Evolutionary conservation across 306 rosid genomes (phyloP), one percentile per base, ranked within the genome.

Genomic region (Citrullus amarus): DNA sequence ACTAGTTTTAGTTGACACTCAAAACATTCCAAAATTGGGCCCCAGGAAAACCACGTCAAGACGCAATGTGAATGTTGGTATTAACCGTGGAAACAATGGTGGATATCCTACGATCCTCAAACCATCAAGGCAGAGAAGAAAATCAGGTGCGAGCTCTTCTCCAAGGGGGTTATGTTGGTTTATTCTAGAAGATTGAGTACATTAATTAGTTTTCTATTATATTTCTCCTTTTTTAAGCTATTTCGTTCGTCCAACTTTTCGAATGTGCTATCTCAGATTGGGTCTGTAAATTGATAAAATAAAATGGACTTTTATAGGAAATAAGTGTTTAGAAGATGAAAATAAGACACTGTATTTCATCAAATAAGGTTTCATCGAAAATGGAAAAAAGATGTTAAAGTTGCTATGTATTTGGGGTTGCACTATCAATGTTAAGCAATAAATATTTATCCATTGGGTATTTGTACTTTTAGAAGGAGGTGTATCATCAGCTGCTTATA

Each of bases 1-100:
- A 86, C 61, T 91, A 78, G 95, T 92, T 81, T 91, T 95, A 80
- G 90, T 92, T 54, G 97, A 92, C 62, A 87, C 91, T 83, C 98
- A 89, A 90, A 95, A 91, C 80, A 89, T 92, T 80, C 90, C 91
- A 86, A 92, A 88, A 85, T 85, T 89, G 78, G 93, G 97, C 84
- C 89, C 93, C 39, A 90, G 93, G 57, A 95, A 91, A 87, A 80
- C 96, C 51, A 56, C 96, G 20, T 66, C 85, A 75, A 95, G 88
- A 84, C 96, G 98, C 84, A 89, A 81, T 84, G 74, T 81, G 41
- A 95, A 75, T 82, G 81, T 87, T 83, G 89, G 96, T 82, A 84
- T 90, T 70, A 92, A 77, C 88, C 97, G 92, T 59, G 77, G 88
- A 79, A 92, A 85, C 81, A 83, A 81, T 41, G 91, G 88, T 82